A percentile compares a stretch with the other conserved stretches of the same genome.
These are phyloP conservation scores for Monilinia fructicola DNA, from an alignment of 2,329 filamentous ascomycete genomes.

Conservation along the genomic window DNA sequence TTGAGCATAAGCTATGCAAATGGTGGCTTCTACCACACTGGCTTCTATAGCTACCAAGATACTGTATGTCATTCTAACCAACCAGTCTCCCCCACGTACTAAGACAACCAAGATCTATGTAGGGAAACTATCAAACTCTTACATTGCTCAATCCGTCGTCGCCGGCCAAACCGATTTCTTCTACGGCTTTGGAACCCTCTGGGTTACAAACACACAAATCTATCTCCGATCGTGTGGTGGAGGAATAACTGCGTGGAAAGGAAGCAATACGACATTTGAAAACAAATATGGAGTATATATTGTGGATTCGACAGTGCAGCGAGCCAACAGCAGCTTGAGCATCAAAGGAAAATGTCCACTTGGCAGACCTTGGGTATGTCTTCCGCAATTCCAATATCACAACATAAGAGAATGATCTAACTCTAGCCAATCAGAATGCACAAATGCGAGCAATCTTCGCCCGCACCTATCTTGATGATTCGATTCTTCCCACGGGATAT, in stretches of 20 bases:
- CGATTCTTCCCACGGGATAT: slow-evolving; percentile 51
- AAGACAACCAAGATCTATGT: slow-evolving; percentile 52
- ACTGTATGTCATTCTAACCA: slow-evolving; percentile 47
- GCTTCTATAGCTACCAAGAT: slow-evolving; percentile 67
- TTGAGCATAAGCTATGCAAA: slow-evolving; percentile 63
- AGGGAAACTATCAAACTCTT: slow-evolving; percentile 65
- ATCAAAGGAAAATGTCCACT: slow-evolving; percentile 49
- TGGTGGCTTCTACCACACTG: slow-evolving; percentile 64
- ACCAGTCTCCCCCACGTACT: neutral
- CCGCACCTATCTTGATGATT: slow-evolving; percentile 50
- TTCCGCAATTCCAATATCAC: neutral
- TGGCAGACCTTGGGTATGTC: slow-evolving; percentile 50
- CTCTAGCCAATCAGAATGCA: slow-evolving; percentile 43
- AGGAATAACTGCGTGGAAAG: slow-evolving; percentile 69
- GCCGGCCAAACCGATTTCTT: slow-evolving; percentile 68
- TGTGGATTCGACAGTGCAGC: slow-evolving; percentile 52
- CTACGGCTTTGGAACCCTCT: slow-evolving; percentile 60
- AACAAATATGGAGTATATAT: slow-evolving; percentile 70
- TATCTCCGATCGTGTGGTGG: slow-evolving; percentile 61
- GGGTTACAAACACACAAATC: slow-evolving; percentile 55
- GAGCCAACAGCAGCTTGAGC: slow-evolving; percentile 51
- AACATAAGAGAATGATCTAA: neutral
- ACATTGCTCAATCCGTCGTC: slow-evolving; percentile 60
- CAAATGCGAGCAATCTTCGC: slow-evolving; percentile 54
- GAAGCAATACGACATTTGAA: slow-evolving; percentile 61